phyloP scores from a whole-genome alignment of 768 basidiomycete species.

The Suillus fuscotomentosus region DNA sequence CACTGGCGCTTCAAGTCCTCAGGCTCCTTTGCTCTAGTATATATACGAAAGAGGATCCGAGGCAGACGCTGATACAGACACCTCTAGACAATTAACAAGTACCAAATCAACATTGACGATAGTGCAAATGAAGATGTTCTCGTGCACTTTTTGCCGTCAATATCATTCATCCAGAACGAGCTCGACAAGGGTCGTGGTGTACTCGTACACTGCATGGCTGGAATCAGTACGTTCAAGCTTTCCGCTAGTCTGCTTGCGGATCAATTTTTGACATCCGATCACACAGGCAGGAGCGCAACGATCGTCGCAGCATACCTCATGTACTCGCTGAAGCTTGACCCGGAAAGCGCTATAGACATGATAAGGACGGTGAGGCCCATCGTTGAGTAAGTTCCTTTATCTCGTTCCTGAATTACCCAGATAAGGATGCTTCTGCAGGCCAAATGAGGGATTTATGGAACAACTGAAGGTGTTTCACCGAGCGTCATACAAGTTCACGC shows the following conservation, averaged over 20 bases:
- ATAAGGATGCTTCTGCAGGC: conserved; percentile 43
- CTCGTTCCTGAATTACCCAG: not conserved
- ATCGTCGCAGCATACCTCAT: conserved; percentile 90
- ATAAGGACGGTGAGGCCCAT: conserved; percentile 65
- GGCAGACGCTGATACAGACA: not conserved
- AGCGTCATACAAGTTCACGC: conserved; percentile 66
- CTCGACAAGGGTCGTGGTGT: conserved; percentile 74
- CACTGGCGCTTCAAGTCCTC: conserved; percentile 9
- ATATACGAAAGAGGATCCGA: not conserved
- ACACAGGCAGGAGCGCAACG: conserved; percentile 77
- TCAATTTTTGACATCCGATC: conserved; percentile 8
- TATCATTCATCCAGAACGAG: conserved; percentile 81
- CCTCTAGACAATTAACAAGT: conserved; percentile 70
- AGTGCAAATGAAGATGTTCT: conserved; percentile 76
- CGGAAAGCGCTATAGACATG: conserved; percentile 62
- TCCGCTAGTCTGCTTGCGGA: not conserved
- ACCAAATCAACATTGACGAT: conserved; percentile 79
- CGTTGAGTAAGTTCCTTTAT: conserved; percentile 55
- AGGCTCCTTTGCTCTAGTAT: not conserved
- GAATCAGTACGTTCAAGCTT: conserved; percentile 66
- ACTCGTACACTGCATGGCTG: conserved; percentile 88
- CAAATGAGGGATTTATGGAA: conserved; percentile 79
- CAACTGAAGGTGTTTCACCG: conserved; percentile 82
- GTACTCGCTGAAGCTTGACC: conserved; percentile 60
- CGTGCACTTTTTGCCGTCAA: conserved; percentile 72